Evolutionary conservation across 1,139 yeast genomes (phyloP).

Genomic region (Yamadazyma diddensiae): DNA sequence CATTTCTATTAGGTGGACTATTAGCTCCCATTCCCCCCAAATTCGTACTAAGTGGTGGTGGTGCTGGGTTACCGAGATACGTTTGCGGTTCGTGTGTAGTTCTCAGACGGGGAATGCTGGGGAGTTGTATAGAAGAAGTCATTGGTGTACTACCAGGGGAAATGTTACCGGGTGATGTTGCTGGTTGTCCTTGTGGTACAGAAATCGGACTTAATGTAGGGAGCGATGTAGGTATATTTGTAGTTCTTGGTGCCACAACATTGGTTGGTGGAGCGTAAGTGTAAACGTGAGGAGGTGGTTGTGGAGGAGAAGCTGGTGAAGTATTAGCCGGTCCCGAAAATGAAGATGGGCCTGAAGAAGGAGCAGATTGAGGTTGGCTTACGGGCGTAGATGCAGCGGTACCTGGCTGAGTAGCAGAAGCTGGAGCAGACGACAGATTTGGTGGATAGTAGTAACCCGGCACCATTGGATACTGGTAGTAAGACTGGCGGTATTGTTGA

Average conservation of each 20-base stretch:
- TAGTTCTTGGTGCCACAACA: background rate
- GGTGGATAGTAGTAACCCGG: conserved; percentile 6
- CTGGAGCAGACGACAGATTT: background rate
- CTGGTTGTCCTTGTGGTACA: background rate
- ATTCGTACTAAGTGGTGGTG: conserved; percentile 1
- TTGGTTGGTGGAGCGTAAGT: background rate
- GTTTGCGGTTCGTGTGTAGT: background rate
- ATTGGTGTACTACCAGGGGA: background rate
- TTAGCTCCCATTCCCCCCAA: background rate
- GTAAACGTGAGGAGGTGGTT: background rate
- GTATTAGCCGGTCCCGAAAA: background rate
- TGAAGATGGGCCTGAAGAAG: conserved; percentile 1
- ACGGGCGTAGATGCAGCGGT: background rate
- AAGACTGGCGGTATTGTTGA: background rate
- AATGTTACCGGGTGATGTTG: background rate
- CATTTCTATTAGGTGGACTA: conserved; percentile 7
- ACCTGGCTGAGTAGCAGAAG: conserved; percentile 2
- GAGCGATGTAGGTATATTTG: background rate
- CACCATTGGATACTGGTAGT: conserved; percentile 1
- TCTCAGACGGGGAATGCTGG: conserved; percentile 3
- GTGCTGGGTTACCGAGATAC: background rate
- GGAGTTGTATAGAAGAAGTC: conserved; percentile 1
- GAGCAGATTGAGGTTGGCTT: no score
- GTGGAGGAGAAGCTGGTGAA: conserved; percentile 1
- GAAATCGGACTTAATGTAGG: background rate